A percentile compares a stretch with the other conserved stretches of the same genome.
Conservation (phyloP, 192 early-diverging fungal species). For the Coemansia sp. region DNA sequence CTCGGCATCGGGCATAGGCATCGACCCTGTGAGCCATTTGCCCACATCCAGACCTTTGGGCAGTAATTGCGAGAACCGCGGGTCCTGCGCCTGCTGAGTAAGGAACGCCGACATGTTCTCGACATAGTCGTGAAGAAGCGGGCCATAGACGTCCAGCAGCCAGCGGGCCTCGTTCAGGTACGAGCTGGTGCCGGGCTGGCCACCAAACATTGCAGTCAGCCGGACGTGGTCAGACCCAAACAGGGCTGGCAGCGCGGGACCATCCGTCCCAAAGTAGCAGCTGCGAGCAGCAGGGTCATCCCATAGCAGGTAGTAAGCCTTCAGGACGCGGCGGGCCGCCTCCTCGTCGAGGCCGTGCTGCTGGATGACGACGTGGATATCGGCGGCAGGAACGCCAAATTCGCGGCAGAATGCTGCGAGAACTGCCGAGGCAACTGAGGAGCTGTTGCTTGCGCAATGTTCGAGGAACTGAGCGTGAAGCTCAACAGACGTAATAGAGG, state of each 20-base stretch:
- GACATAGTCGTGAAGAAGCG: too few relatives aligned
- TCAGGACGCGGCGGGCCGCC: constrained; percentile 5
- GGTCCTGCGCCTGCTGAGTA: too few relatives aligned
- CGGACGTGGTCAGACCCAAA: too few relatives aligned
- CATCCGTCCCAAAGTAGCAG: constrained; percentile 59
- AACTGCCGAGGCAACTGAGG: background rate
- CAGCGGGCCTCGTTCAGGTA: too few relatives aligned
- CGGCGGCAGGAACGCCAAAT: background rate
- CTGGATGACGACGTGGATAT: constrained; percentile 6
- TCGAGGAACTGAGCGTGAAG: constrained; percentile 10
- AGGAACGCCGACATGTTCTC: too few relatives aligned
- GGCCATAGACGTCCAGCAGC: too few relatives aligned
- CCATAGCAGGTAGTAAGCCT: constrained; percentile 17
- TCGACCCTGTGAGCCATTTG: too few relatives aligned
- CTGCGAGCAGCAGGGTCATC: constrained; percentile 43
- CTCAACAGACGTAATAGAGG: constrained; percentile 8
- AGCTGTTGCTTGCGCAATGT: background rate
- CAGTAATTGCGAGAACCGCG: too few relatives aligned
- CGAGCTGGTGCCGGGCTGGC: too few relatives aligned
- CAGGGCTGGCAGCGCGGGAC: too few relatives aligned
- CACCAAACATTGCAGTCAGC: too few relatives aligned
- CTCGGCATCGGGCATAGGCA: constrained; percentile 66
- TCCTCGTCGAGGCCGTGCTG: constrained; percentile 5
- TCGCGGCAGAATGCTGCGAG: background rate
- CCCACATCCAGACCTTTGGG: too few relatives aligned